Percentiles rank a stretch among this genome's conserved stretches.
Evolutionary conservation across 2,329 filamentous ascomycete species (phyloP).

Genomic region (Rhinocladiella mackenziei): DNA sequence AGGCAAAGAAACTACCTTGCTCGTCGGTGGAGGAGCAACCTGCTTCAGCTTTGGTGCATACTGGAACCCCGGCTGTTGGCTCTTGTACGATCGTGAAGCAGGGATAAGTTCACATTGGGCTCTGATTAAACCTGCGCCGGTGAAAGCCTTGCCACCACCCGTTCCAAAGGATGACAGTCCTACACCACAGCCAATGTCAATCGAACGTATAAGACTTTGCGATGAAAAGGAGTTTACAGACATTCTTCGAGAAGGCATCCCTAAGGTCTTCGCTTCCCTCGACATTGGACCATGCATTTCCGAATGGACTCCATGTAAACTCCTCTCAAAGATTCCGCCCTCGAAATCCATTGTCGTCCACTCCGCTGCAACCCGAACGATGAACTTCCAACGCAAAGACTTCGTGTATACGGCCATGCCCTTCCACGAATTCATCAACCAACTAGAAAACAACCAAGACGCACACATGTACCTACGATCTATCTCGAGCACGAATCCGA

Average conservation of each 20-base stretch:
- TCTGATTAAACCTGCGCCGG: slow-evolving; percentile 27
- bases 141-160: slow-evolving; percentile 13
- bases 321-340: slow-evolving; percentile 58
- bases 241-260: slow-evolving; percentile 56
- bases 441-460: slow-evolving; percentile 52
- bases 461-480: slow-evolving; percentile 75
- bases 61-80: slow-evolving; percentile 65
- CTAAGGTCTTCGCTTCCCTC: slow-evolving; percentile 62
- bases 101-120: slow-evolving; percentile 34
- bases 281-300: slow-evolving; percentile 64
- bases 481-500: slow-evolving; percentile 65
- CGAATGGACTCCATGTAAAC: slow-evolving; percentile 66
- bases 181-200: neutral
- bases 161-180: neutral
- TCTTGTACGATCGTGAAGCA: slow-evolving; percentile 37
- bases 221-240: slow-evolving; percentile 48
- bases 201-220: slow-evolving; percentile 14
- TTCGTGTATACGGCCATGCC: slow-evolving; percentile 68
- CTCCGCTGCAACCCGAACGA: slow-evolving; percentile 59
- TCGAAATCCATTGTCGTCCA: slow-evolving; percentile 69
- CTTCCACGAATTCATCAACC: slow-evolving; percentile 58
- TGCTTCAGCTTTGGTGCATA: slow-evolving; percentile 89
- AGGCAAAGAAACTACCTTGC: slow-evolving; percentile 50
- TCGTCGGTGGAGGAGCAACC: slow-evolving; percentile 76
- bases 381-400: slow-evolving; percentile 82